A percentile compares a stretch with the other conserved stretches of the same genome.
These are phyloP conservation scores for Turritis glabra DNA, from an alignment of 345 rosid genomes.

Conservation along the genomic window DNA sequence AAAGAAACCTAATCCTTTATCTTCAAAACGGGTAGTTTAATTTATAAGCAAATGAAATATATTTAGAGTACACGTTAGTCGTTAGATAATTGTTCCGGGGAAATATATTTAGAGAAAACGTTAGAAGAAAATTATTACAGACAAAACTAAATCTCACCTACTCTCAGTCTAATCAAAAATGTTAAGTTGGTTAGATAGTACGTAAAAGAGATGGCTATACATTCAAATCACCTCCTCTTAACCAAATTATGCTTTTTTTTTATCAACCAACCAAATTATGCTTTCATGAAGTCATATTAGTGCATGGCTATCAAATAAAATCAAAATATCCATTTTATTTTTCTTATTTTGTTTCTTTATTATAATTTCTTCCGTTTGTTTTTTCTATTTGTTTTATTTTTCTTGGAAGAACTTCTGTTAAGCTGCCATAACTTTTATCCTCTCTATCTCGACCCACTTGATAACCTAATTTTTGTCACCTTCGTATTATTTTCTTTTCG, in stretches of 20 bases:
- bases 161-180: background rate
- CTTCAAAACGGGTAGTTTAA: too few relatives aligned
- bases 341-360: background rate
- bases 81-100: too few relatives aligned
- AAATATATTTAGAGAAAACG: too few relatives aligned
- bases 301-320: background rate
- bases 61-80: too few relatives aligned
- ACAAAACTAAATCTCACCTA: conserved; percentile 3
- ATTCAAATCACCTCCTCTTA: background rate
- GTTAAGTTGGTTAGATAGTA: background rate
- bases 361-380: background rate
- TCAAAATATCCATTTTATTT: background rate
- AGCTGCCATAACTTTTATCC: background rate
- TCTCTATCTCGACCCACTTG: background rate
- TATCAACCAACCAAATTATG: too few relatives aligned
- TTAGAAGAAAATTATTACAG: background rate
- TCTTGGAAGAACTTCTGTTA: background rate
- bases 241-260: background rate
- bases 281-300: background rate
- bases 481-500: background rate
- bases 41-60: too few relatives aligned
- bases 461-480: background rate
- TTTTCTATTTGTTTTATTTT: background rate
- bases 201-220: background rate
- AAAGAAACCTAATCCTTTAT: too few relatives aligned